These are phyloP conservation scores for Dictyophora rubrovolvata DNA, from an alignment of 768 basidiomycete genomes.

Conservation along the genomic window DNA sequence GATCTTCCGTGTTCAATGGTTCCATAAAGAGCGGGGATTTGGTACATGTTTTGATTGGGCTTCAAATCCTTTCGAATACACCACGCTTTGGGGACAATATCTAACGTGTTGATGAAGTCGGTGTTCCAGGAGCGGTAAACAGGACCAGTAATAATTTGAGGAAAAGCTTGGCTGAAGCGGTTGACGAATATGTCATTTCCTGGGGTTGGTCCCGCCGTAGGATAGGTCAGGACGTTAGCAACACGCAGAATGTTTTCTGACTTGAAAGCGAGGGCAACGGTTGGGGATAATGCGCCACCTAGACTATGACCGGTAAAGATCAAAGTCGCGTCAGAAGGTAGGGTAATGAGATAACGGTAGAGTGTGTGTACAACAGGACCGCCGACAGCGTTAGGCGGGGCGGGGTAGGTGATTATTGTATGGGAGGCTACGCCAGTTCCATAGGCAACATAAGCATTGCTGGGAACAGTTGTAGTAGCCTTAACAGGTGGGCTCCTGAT, in stretches of 20 bases:
- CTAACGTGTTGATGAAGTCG: conserved; percentile 6
- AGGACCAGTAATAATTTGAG: not conserved
- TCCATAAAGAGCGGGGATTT: not conserved
- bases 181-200: conserved; percentile 5
- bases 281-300: conserved; percentile 8
- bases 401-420: not conserved
- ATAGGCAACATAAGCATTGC: conserved; percentile 2
- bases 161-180: not conserved
- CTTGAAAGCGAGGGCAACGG: not conserved
- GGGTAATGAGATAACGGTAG: not conserved
- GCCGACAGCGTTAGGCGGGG: not conserved
- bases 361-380: not conserved
- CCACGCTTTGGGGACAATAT: conserved; percentile 9
- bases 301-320: conserved; percentile 9
- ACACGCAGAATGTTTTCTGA: not conserved
- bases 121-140: conserved; percentile 4
- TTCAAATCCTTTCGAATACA: not conserved
- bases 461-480: not conserved
- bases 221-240: conserved; percentile 6
- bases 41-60: not conserved
- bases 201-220: conserved; percentile 2
- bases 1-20: not conserved
- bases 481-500: not conserved
- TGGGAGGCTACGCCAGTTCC: conserved; percentile 2
- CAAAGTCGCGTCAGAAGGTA: not conserved